phyloP scores from a whole-genome alignment of 345 rosid species.

The Gossypium bickii region DNA sequence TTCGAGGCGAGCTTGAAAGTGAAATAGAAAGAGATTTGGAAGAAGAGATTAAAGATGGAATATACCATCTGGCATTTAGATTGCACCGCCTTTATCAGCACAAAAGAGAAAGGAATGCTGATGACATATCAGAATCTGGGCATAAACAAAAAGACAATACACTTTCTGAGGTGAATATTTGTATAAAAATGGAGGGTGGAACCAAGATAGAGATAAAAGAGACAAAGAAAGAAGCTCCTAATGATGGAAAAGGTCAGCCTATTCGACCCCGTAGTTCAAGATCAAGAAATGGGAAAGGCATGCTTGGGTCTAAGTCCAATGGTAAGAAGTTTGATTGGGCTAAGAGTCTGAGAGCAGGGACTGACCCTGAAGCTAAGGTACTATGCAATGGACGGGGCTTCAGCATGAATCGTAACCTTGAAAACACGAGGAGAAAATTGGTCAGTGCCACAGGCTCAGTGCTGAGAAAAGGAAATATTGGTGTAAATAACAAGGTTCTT shows the following conservation, averaged over 20 bases:
- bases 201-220: slow-evolving; percentile 64
- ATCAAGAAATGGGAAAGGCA: not conserved
- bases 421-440: slow-evolving; percentile 15
- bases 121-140: slow-evolving; percentile 12
- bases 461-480: slow-evolving; percentile 12
- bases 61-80: slow-evolving; percentile 57
- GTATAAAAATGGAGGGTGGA: slow-evolving; percentile 66
- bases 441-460: slow-evolving; percentile 2
- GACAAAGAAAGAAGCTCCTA: slow-evolving; percentile 37
- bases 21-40: slow-evolving; percentile 71
- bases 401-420: not conserved
- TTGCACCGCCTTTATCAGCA: slow-evolving; percentile 60
- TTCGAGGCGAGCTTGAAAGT: slow-evolving; percentile 61
- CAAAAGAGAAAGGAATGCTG: slow-evolving; percentile 39
- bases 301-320: not conserved
- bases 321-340: slow-evolving; percentile 46
- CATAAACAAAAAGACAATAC: slow-evolving; percentile 25
- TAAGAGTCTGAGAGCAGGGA: slow-evolving; percentile 37
- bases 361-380: slow-evolving; percentile 18
- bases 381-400: not conserved
- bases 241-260: not conserved
- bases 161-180: slow-evolving; percentile 50
- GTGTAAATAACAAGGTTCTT: slow-evolving; percentile 15
- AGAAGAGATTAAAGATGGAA: slow-evolving; percentile 72
- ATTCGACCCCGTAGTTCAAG: slow-evolving; percentile 13